Evolutionary conservation across 2,329 filamentous ascomycete species (phyloP).

Genomic region (Paraconiothyrium sp.): DNA sequence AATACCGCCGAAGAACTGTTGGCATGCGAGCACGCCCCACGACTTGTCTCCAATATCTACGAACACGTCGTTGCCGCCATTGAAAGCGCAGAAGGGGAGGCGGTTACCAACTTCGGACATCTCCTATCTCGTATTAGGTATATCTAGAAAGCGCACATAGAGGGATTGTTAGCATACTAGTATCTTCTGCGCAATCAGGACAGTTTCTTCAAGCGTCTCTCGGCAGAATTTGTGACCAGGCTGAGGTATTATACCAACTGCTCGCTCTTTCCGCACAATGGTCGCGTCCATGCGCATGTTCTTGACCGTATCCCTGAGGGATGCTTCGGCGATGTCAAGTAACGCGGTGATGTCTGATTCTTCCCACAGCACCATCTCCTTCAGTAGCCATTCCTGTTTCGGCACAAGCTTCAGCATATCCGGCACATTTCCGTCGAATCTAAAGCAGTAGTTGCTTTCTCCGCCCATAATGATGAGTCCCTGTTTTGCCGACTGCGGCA

Average conservation of each 20-base stretch:
- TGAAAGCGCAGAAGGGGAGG: slow-evolving; percentile 96
- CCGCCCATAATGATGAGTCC: slow-evolving; percentile 93
- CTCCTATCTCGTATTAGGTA: slow-evolving; percentile 60
- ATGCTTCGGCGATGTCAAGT: slow-evolving; percentile 88
- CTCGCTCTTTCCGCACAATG: slow-evolving; percentile 85
- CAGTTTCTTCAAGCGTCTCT: slow-evolving; percentile 94
- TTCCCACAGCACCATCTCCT: slow-evolving; percentile 80
- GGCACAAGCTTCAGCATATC: slow-evolving; percentile 74
- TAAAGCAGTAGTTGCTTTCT: slow-evolving; percentile 95
- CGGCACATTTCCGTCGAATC: slow-evolving; percentile 71
- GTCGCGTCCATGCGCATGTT: slow-evolving; percentile 81
- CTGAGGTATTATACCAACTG: slow-evolving; percentile 63
- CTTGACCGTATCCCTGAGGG: slow-evolving; percentile 81
- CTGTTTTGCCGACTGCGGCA: slow-evolving; percentile 74
- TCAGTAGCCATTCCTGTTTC: slow-evolving; percentile 74
- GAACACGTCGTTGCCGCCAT: slow-evolving; percentile 96
- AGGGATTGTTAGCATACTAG: slow-evolving; percentile 56
- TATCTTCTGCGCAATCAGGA: slow-evolving; percentile 91
- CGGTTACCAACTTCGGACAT: slow-evolving; percentile 73
- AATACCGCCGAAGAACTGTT: slow-evolving; percentile 85
- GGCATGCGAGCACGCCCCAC: slow-evolving; percentile 92
- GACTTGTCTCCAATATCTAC: slow-evolving; percentile 98
- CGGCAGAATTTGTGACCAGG: slow-evolving; percentile 75
- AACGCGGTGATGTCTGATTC: slow-evolving; percentile 79
- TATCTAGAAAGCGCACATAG: background rate